Conservation (phyloP, 129 eudicot species). For the Mikania micrantha region DNA sequence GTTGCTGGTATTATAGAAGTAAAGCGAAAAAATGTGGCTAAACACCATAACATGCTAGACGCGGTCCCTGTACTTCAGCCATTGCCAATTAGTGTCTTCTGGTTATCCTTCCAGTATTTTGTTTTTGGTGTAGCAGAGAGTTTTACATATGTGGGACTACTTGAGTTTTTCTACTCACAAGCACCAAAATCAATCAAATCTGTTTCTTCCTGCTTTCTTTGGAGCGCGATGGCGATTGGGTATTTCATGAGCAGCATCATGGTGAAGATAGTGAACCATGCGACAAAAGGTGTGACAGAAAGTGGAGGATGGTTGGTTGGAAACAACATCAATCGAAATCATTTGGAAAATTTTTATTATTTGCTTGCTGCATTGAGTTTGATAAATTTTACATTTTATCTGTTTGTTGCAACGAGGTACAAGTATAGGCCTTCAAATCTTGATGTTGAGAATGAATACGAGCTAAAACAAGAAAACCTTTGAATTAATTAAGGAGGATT, state of each 20-base stretch:
- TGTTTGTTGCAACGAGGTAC: slow-evolving; percentile 59
- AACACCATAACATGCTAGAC: slow-evolving; percentile 48
- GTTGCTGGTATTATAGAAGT: slow-evolving; percentile 58
- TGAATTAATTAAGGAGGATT: slow-evolving; percentile 3
- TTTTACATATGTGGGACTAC: slow-evolving; percentile 67
- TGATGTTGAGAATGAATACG: slow-evolving; percentile 22
- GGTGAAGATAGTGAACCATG: slow-evolving; percentile 45
- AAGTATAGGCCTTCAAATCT: slow-evolving; percentile 43
- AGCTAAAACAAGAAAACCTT: slow-evolving; percentile 3
- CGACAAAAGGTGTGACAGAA: slow-evolving; percentile 34
- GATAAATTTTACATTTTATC: slow-evolving; percentile 47
- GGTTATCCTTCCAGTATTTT: slow-evolving; percentile 55
- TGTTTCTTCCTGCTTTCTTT: slow-evolving; percentile 62
- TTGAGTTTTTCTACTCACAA: slow-evolving; percentile 74
- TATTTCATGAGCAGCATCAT: slow-evolving; percentile 48
- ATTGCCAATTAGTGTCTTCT: slow-evolving; percentile 63
- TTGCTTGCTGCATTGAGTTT: slow-evolving; percentile 52
- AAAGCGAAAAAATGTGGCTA: slow-evolving; percentile 53
- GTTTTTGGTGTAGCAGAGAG: slow-evolving; percentile 72
- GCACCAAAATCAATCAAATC: slow-evolving; percentile 65
- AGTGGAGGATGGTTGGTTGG: slow-evolving; percentile 75
- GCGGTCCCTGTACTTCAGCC: slow-evolving; percentile 50
- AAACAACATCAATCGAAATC: slow-evolving; percentile 61
- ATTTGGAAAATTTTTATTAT: slow-evolving; percentile 61
- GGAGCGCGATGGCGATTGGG: slow-evolving; percentile 80